These are phyloP conservation scores for Cystobasidium sp. DNA, from an alignment of 1,284 basidiomycete species.

Conservation along the genomic window DNA sequence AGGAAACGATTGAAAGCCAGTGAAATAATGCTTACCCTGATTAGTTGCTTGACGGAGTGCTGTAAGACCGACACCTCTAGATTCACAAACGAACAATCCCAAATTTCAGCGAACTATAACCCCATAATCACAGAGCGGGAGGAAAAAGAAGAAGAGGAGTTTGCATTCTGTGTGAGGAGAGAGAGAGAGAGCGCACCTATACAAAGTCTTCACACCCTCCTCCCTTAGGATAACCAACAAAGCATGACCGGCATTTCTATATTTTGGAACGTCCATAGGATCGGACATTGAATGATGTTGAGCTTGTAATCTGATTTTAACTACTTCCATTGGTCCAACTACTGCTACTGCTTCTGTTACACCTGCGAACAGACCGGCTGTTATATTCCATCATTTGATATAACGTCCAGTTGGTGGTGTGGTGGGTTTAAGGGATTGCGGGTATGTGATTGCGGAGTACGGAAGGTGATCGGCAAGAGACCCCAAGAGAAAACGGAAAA, in stretches of 20 bases:
- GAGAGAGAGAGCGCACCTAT: too few species aligned
- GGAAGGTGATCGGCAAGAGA: too few species aligned
- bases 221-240: conserved; percentile 94
- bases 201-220: conserved; percentile 83
- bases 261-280: conserved; percentile 88
- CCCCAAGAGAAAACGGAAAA: background rate
- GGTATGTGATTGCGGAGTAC: too few species aligned
- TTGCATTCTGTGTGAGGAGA: too few species aligned
- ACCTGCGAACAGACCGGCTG: conserved; percentile 91
- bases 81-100: too few species aligned
- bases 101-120: too few species aligned
- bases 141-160: too few species aligned
- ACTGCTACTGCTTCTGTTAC: conserved; percentile 92
- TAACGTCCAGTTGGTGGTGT: background rate
- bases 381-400: background rate
- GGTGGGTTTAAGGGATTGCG: background rate
- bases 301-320: conserved; percentile 97
- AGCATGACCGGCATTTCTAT: conserved; percentile 95
- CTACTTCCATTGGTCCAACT: conserved; percentile 98
- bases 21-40: conserved; percentile 68
- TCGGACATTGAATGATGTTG: conserved; percentile 98
- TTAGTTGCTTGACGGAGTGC: conserved; percentile 97
- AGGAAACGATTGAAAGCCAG: too few species aligned
- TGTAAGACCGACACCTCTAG: conserved; percentile 66
- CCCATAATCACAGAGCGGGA: too few species aligned